These are phyloP conservation scores for Limnanthes douglasii DNA, from an alignment of 345 rosid genomes.

Conservation along the genomic window DNA sequence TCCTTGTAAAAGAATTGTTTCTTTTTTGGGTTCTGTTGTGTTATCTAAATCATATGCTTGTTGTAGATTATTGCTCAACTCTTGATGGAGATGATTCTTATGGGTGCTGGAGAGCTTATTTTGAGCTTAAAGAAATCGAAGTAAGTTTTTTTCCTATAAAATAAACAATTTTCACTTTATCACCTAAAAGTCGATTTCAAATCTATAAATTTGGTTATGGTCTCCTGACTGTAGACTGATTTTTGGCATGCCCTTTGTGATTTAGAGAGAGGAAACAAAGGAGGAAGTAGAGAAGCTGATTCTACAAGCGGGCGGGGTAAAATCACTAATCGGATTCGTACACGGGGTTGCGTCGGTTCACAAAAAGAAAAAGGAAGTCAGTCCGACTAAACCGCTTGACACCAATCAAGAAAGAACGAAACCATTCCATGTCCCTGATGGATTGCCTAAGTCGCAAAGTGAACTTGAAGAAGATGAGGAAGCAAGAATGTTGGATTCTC, in stretches of 20 bases:
- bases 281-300: conserved; percentile 55
- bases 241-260: neutral
- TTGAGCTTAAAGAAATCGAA: conserved; percentile 73
- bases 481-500: conserved; percentile 63
- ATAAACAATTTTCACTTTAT: neutral
- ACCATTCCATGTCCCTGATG: conserved; percentile 50
- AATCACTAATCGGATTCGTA: conserved; percentile 49
- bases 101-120: conserved; percentile 80
- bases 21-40: neutral
- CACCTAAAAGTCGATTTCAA: neutral
- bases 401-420: conserved; percentile 12
- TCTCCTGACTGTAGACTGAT: neutral
- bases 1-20: no score
- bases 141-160: no score
- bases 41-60: neutral
- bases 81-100: conserved; percentile 75
- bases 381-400: conserved; percentile 11
- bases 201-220: neutral
- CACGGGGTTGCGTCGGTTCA: conserved; percentile 42
- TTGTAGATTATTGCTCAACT: conserved; percentile 59
- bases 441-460: conserved; percentile 53
- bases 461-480: conserved; percentile 80
- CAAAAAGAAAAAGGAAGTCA: conserved; percentile 14
- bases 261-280: conserved; percentile 34
- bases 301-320: conserved; percentile 46